Conservation (phyloP, 331 rosid genomes). For the Malus hybrid region DNA sequence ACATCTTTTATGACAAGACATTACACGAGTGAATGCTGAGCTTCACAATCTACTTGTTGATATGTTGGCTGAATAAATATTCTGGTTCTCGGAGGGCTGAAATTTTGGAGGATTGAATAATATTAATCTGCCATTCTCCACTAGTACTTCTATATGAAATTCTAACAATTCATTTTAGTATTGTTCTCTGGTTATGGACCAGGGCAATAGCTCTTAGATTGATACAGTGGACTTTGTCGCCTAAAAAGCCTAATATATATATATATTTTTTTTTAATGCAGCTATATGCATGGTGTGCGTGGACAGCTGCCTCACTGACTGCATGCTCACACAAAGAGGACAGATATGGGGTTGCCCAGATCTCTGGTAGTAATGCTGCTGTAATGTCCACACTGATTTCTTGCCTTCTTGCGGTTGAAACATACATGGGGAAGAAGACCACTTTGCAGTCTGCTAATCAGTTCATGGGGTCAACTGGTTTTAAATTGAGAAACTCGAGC, state of each 20-base stretch:
- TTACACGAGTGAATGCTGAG: no score
- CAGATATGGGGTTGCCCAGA: conserved; percentile 86
- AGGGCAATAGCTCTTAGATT: no score
- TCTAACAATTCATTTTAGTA: no score
- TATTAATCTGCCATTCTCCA: no score
- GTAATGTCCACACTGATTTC: conserved; percentile 72
- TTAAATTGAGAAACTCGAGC: conserved; percentile 71
- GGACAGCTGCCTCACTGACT: conserved; percentile 66
- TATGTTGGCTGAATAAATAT: no score
- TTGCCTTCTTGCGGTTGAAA: conserved; percentile 85
- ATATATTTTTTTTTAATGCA: conserved; percentile 11
- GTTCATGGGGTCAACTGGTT: conserved; percentile 62
- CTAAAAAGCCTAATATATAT: not conserved
- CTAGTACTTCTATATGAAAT: no score
- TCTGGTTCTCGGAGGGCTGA: no score
- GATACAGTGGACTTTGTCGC: no score
- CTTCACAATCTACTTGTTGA: no score
- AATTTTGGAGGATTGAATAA: no score
- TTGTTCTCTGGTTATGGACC: no score
- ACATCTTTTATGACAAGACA: no score
- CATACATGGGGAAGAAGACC: conserved; percentile 88
- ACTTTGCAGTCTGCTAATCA: conserved; percentile 51
- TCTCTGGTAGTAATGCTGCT: conserved; percentile 80
- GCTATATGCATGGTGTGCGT: conserved; percentile 86
- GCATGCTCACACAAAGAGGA: conserved; percentile 72